A percentile compares a stretch with the other conserved stretches of the same genome.
These are phyloP conservation scores for Nidula niveotomentosa DNA, from an alignment of 1,284 basidiomycete genomes.

Conservation along the genomic window DNA sequence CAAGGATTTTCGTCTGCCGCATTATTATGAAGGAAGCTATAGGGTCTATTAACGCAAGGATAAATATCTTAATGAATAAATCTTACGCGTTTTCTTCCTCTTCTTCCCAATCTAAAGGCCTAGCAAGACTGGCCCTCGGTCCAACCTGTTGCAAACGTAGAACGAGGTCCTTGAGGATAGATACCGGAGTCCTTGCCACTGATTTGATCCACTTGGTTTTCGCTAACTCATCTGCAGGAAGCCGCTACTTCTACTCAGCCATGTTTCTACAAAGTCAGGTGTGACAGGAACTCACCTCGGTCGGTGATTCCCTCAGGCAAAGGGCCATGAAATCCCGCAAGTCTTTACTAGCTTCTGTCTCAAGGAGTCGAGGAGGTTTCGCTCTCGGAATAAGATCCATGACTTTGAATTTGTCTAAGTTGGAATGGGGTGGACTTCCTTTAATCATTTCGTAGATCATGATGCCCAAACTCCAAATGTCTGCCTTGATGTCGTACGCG, in stretches of 20 bases:
- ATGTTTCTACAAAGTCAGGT: slow-evolving; percentile 4
- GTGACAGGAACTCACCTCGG: slow-evolving; percentile 53
- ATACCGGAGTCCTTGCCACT: slow-evolving; percentile 66
- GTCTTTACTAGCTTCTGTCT: slow-evolving; percentile 79
- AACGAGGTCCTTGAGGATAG: slow-evolving; percentile 84
- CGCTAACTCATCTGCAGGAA: slow-evolving; percentile 86
- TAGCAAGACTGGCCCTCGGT: slow-evolving; percentile 78
- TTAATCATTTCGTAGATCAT: slow-evolving; percentile 95
- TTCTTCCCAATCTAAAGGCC: slow-evolving; percentile 69
- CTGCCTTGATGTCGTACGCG: slow-evolving; percentile 92
- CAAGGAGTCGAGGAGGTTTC: slow-evolving; percentile 80
- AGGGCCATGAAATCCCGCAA: slow-evolving; percentile 89
- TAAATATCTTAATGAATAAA: not conserved
- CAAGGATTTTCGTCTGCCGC: slow-evolving; percentile 51
- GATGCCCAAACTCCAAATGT: slow-evolving; percentile 97
- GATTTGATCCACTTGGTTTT: slow-evolving; percentile 95
- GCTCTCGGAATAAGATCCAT: slow-evolving; percentile 90
- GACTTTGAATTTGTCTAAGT: slow-evolving; percentile 85
- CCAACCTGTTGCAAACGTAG: slow-evolving; percentile 78
- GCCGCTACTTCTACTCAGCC: slow-evolving; percentile 50
- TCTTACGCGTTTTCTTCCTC: slow-evolving; percentile 57
- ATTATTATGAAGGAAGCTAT: too few relatives aligned
- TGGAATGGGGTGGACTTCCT: slow-evolving; percentile 89
- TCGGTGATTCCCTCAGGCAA: slow-evolving; percentile 85
- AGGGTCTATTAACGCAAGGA: too few relatives aligned